phyloP scores from a whole-genome alignment of 1,284 basidiomycete genomes.

The Apiotrichum akiyoshidainum region DNA sequence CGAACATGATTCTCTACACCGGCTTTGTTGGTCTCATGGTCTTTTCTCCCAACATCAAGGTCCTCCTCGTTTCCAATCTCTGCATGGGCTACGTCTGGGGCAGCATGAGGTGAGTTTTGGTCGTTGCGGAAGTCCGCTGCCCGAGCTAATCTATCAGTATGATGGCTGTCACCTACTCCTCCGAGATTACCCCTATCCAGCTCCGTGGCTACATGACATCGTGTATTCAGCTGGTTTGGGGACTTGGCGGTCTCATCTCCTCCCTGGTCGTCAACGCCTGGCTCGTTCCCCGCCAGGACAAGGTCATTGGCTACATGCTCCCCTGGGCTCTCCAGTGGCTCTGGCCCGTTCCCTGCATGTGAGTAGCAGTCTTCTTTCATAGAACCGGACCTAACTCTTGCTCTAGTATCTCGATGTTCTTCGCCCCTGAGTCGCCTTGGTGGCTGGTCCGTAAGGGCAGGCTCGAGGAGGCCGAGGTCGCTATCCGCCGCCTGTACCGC shows the following conservation, averaged over 20 bases:
- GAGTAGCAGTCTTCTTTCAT: no score
- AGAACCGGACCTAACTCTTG: no score
- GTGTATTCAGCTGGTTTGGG: constrained; percentile 14
- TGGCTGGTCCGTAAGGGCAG: constrained; percentile 16
- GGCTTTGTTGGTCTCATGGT: constrained; percentile 40
- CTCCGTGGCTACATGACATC: constrained; percentile 26
- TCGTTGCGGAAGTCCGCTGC: no score
- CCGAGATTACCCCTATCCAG: constrained; percentile 37
- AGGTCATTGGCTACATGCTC: constrained; percentile 12
- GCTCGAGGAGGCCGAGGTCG: neutral
- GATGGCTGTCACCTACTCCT: constrained; percentile 29
- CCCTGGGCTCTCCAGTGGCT: constrained; percentile 36
- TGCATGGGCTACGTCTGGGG: constrained; percentile 39
- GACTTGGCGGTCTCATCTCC: neutral
- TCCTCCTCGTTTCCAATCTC: constrained; percentile 41
- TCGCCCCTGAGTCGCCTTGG: constrained; percentile 38
- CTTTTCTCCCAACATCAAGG: constrained; percentile 31
- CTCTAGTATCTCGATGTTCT: constrained; percentile 11
- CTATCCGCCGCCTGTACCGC: neutral
- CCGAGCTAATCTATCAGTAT: neutral
- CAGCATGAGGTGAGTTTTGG: constrained; percentile 1
- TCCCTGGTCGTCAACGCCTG: constrained; percentile 7
- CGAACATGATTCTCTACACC: neutral
- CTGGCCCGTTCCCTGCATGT: constrained; percentile 37
- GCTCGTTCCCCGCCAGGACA: neutral